Conservation (phyloP, 371 early-diverging fungal genomes). For the Mortierella sp. region DNA sequence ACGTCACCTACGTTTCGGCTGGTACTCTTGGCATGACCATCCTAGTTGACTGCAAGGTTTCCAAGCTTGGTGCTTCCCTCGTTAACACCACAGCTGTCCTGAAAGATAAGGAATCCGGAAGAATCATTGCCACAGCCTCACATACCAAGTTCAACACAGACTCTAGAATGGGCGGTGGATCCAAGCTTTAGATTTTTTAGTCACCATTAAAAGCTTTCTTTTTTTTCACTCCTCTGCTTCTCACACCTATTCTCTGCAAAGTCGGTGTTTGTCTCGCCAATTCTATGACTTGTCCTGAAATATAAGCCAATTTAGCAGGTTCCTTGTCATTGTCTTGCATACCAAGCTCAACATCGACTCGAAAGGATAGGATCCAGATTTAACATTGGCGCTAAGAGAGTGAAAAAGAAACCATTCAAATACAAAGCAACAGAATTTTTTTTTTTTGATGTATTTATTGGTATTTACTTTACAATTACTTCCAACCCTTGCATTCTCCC, state of each 20-base stretch:
- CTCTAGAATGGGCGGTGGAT: conserved; percentile 34
- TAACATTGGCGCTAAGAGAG: too few species aligned
- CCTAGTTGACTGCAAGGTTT: conserved; percentile 44
- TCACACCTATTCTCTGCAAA: too few species aligned
- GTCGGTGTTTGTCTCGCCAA: too few species aligned
- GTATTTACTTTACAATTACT: conserved; percentile 25
- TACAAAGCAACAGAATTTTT: neutral
- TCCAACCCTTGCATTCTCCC: conserved; percentile 7
- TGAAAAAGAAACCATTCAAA: neutral
- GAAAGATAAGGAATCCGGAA: conserved; percentile 44
- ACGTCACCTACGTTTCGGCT: conserved; percentile 55
- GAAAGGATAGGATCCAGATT: too few species aligned
- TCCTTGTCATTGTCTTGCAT: too few species aligned
- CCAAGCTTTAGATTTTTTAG: conserved; percentile 27
- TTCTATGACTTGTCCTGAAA: too few species aligned
- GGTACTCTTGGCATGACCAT: conserved; percentile 38
- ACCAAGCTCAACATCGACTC: too few species aligned
- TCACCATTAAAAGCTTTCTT: too few species aligned
- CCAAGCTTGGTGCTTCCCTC: conserved; percentile 48
- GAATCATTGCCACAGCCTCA: conserved; percentile 43
- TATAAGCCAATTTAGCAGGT: too few species aligned
- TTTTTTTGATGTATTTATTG: neutral
- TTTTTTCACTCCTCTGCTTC: too few species aligned
- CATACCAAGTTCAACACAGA: conserved; percentile 59
- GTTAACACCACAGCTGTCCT: conserved; percentile 42